A percentile compares a stretch with the other conserved stretches of the same genome.
Evolutionary conservation across 192 early-diverging fungal genomes (phyloP).

Genomic region (Coemansia sp.): DNA sequence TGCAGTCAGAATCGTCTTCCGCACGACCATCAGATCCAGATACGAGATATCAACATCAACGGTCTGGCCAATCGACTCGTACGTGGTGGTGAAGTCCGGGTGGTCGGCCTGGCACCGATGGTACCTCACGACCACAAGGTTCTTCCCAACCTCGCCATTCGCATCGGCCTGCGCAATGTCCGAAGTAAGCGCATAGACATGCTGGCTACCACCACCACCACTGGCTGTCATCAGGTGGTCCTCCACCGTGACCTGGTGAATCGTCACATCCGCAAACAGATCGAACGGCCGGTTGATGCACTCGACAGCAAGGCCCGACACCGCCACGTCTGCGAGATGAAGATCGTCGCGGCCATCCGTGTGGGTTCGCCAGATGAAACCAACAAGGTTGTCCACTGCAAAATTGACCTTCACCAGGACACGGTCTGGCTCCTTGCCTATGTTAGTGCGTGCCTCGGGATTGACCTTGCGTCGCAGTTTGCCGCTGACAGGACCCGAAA

Average conservation of each 20-base stretch:
- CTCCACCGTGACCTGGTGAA: conserved; percentile 78
- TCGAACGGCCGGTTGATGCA: conserved; percentile 70
- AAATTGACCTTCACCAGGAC: conserved; percentile 47
- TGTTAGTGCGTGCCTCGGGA: conserved; percentile 11
- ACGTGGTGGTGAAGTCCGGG: conserved; percentile 72
- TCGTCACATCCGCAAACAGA: conserved; percentile 66
- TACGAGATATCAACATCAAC: conserved; percentile 79
- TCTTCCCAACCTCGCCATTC: conserved; percentile 54
- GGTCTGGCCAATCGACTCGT: conserved; percentile 78
- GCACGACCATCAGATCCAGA: conserved; percentile 80
- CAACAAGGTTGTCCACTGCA: conserved; percentile 52
- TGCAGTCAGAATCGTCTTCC: conserved; percentile 78
- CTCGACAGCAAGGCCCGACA: conserved; percentile 70
- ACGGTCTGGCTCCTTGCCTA: conserved; percentile 51
- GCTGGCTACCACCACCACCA: conserved; percentile 8
- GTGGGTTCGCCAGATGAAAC: conserved; percentile 52
- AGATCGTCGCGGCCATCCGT: conserved; percentile 44
- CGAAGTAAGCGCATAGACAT: conserved; percentile 48
- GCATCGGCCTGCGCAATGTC: conserved; percentile 54
- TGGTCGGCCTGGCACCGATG: conserved; percentile 67
- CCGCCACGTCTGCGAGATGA: conserved; percentile 53
- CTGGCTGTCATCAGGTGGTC: conserved; percentile 55
- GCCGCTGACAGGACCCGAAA: conserved; percentile 6
- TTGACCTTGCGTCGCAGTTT: conserved; percentile 36
- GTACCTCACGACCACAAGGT: conserved; percentile 75